These are phyloP conservation scores for Metarhizium album DNA, from an alignment of 2,329 filamentous ascomycete species.

Conservation along the genomic window DNA sequence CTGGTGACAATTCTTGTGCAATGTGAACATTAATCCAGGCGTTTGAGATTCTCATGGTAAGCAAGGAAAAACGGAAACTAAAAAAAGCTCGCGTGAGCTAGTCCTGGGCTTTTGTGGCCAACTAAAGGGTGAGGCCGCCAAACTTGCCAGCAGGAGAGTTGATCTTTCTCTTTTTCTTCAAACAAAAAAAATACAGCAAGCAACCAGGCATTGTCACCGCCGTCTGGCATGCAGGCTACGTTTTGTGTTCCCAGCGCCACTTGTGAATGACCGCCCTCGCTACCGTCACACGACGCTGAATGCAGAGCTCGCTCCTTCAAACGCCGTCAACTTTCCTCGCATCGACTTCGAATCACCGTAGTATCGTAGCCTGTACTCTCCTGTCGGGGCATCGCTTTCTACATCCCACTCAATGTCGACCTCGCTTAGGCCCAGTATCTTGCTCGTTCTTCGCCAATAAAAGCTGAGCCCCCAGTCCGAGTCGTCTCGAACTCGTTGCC, in stretches of 20 bases:
- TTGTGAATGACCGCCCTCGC: background rate
- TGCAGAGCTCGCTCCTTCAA: slow-evolving; percentile 53
- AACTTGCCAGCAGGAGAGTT: too few relatives aligned
- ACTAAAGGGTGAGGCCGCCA: too few relatives aligned
- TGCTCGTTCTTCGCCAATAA: slow-evolving; percentile 64
- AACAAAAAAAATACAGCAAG: too few relatives aligned
- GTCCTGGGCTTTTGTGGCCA: too few relatives aligned
- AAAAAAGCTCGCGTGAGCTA: too few relatives aligned
- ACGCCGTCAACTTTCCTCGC: slow-evolving; percentile 48
- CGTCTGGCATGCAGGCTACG: background rate
- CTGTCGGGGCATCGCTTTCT: slow-evolving; percentile 44
- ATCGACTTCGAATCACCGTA: slow-evolving; percentile 68
- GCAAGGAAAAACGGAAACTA: too few relatives aligned
- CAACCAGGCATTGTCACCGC: background rate
- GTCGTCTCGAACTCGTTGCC: slow-evolving; percentile 63
- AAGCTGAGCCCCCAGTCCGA: slow-evolving; percentile 75
- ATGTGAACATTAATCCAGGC: too few relatives aligned
- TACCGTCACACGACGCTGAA: slow-evolving; percentile 25
- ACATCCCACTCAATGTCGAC: slow-evolving; percentile 73
- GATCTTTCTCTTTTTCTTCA: background rate
- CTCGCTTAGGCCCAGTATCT: slow-evolving; percentile 61
- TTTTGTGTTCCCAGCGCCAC: background rate
- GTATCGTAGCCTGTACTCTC: slow-evolving; percentile 67
- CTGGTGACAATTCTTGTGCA: too few relatives aligned
- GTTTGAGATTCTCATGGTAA: too few relatives aligned